These are phyloP conservation scores for Pulveroboletus sp. DNA, from an alignment of 768 basidiomycete genomes.

Conservation along the genomic window DNA sequence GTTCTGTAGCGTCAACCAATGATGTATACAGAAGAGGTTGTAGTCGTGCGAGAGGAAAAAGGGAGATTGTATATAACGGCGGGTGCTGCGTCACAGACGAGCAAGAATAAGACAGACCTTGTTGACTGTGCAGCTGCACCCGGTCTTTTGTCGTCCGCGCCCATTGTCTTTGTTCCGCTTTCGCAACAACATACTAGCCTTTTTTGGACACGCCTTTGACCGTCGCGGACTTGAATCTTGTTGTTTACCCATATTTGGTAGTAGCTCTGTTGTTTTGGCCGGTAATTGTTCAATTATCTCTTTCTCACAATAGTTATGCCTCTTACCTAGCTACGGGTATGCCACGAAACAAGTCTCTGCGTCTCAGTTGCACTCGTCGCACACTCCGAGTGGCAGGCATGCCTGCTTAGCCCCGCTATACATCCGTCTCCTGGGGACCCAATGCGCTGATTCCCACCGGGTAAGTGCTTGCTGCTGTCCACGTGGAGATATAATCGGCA, in stretches of 20 bases:
- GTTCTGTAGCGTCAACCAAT: not conserved
- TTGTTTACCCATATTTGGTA: constrained; percentile 8
- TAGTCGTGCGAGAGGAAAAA: constrained; percentile 4
- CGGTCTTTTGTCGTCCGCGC: constrained; percentile 21
- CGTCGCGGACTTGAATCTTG: constrained; percentile 14
- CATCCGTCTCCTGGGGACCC: too few relatives aligned
- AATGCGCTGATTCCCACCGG: too few relatives aligned
- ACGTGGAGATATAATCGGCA: too few relatives aligned
- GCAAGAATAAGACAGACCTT: constrained; percentile 14
- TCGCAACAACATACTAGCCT: constrained; percentile 21
- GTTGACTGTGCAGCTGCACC: constrained; percentile 3
- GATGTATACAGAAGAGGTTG: not conserved
- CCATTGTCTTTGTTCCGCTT: constrained; percentile 25
- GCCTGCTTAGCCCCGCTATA: too few relatives aligned
- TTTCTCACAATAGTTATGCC: too few relatives aligned
- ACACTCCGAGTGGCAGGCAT: too few relatives aligned
- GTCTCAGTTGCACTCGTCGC: too few relatives aligned
- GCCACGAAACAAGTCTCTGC: too few relatives aligned
- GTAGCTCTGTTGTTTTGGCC: not conserved
- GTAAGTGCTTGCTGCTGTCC: too few relatives aligned
- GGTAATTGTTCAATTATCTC: not conserved
- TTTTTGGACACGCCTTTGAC: constrained; percentile 12
- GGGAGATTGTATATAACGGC: constrained; percentile 18
- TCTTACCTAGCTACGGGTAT: too few relatives aligned
- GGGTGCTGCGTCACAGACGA: not conserved